Conservation (phyloP, 768 basidiomycete genomes). For the Tylopilus vinaceipallidus region DNA sequence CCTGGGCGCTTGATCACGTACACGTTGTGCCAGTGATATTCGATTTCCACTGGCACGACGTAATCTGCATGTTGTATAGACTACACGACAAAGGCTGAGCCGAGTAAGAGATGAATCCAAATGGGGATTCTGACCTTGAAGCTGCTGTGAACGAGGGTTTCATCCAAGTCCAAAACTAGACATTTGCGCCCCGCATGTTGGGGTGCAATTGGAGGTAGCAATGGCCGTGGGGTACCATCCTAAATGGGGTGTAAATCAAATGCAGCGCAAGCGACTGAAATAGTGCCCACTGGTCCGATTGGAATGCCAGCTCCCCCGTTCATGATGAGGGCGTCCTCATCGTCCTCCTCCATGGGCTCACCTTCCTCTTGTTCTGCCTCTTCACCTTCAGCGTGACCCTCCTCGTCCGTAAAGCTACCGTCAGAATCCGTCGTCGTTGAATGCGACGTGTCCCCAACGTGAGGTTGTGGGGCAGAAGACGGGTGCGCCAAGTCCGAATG, state of each 20-base stretch:
- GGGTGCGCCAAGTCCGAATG: conserved; percentile 26
- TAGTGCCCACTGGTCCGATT: conserved; percentile 73
- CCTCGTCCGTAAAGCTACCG: conserved; percentile 54
- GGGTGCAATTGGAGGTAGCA: conserved; percentile 81
- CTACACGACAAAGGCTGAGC: conserved; percentile 40
- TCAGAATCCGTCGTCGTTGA: conserved; percentile 33
- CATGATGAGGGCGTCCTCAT: conserved; percentile 85
- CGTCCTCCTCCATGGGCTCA: conserved; percentile 71
- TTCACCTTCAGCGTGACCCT: conserved; percentile 67
- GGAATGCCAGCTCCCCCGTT: conserved; percentile 95
- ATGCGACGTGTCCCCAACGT: conserved; percentile 31
- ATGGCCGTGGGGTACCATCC: conserved; percentile 85
- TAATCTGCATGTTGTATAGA: conserved; percentile 95
- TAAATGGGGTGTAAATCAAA: conserved; percentile 30
- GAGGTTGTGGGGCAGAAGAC: conserved; percentile 24
- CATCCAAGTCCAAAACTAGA: conserved; percentile 93
- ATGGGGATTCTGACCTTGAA: conserved; percentile 73
- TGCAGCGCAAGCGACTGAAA: not conserved
- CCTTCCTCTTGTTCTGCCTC: conserved; percentile 61
- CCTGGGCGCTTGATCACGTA: conserved; percentile 99
- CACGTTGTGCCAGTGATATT: conserved; percentile 97
- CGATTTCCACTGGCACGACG: conserved; percentile 98
- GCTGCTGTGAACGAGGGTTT: conserved; percentile 95
- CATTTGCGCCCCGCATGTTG: conserved; percentile 90
- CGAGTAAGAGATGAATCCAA: not conserved